Percentiles rank a stretch among this genome's conserved stretches.
Conservation (phyloP, 306 rosid species). For the Alnus glutinosa region DNA sequence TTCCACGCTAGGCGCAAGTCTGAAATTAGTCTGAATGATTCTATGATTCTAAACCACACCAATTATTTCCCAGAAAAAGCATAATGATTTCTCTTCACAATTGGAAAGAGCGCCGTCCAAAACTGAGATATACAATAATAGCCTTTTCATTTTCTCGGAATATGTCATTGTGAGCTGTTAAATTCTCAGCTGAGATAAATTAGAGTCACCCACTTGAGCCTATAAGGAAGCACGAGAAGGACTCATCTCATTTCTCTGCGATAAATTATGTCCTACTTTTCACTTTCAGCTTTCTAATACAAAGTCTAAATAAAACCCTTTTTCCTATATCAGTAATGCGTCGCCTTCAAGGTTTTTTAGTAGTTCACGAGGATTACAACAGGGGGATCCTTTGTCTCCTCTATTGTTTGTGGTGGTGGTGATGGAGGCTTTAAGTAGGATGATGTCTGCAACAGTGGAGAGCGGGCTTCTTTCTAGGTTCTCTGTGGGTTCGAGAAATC, state of each 20-base stretch:
- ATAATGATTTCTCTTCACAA: neutral
- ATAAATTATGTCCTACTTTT: neutral
- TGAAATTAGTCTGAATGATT: too few species aligned
- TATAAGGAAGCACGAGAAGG: neutral
- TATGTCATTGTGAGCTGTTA: neutral
- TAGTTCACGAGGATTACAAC: too few species aligned
- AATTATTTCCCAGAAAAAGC: neutral
- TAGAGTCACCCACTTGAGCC: neutral
- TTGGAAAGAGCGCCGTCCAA: neutral
- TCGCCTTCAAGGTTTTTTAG: too few species aligned
- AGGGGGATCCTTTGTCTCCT: too few species aligned
- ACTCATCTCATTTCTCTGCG: neutral
- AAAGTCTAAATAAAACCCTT: neutral
- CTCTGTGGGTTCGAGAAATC: too few species aligned
- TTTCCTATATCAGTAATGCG: too few species aligned
- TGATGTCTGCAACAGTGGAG: too few species aligned
- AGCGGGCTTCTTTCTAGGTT: too few species aligned
- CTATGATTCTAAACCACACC: neutral
- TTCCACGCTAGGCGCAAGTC: too few species aligned
- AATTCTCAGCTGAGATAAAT: slow-evolving; percentile 4
- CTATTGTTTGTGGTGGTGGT: too few species aligned
- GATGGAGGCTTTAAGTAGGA: too few species aligned
- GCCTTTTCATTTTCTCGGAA: neutral
- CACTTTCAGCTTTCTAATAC: neutral
- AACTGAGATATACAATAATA: neutral